A percentile compares a stretch with the other conserved stretches of the same genome.
Conservation (phyloP, 192 early-diverging fungal genomes). For the Piromyces finnis region DNA sequence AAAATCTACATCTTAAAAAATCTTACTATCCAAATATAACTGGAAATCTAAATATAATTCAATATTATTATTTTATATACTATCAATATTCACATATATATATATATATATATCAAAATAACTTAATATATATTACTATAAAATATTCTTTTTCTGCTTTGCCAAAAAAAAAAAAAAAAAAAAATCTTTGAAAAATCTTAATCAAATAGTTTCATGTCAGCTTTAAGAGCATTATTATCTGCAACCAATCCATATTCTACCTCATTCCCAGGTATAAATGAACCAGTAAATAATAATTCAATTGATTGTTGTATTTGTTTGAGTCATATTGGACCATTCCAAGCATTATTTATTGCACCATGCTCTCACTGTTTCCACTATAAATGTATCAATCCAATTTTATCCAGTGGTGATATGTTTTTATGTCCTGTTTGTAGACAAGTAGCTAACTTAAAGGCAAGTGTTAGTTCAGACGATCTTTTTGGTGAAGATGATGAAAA, state of each 20-base stretch:
- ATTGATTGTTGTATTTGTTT: conserved; percentile 44
- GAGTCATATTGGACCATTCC: conserved; percentile 25
- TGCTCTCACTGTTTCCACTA: conserved; percentile 46
- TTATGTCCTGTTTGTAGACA: conserved; percentile 43
- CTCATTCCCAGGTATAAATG: conserved; percentile 4
- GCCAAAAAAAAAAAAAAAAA: too few species aligned
- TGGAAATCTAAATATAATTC: too few species aligned
- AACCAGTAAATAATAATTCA: conserved; percentile 10
- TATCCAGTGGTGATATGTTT: conserved; percentile 19
- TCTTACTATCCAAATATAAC: too few species aligned
- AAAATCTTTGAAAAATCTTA: too few species aligned
- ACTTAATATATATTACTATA: too few species aligned
- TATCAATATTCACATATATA: too few species aligned
- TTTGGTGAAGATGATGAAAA: neutral
- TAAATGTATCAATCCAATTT: conserved; percentile 25
- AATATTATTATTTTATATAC: too few species aligned
- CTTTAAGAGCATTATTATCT: conserved; percentile 23
- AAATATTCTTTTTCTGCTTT: too few species aligned
- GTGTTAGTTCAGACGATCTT: conserved; percentile 19
- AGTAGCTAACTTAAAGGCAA: conserved; percentile 35
- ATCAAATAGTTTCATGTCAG: conserved; percentile 17
- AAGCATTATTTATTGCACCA: conserved; percentile 41
- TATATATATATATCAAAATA: too few species aligned
- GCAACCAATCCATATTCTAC: conserved; percentile 30
- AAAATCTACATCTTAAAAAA: too few species aligned